Evolutionary conservation across 176 grass and related monocot genomes (phyloP), one percentile per base, ranked within the genome.

Genomic region (Oryza rufipogon): DNA sequence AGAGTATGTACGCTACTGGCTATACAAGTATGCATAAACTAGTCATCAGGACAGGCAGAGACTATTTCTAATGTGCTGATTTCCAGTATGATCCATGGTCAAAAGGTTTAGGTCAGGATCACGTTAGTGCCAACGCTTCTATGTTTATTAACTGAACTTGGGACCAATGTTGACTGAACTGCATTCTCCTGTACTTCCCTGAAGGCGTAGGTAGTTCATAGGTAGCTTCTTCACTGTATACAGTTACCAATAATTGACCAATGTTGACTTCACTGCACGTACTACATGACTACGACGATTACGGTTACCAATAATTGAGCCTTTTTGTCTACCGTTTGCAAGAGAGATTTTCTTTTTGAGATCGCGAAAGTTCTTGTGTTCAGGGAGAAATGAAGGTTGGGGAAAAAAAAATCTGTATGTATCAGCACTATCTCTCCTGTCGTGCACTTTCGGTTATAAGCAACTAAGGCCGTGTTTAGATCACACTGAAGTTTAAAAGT

Each of bases 71-170:
- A 75, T 49, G 4, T 52, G 41, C 6, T 76, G 38, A 13, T 32
- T 44, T 41, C 68, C 65, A 64, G 22, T 71, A 60, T 70, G 41
- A 83, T 73, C 58, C 67, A 39, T 46, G 58, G 68, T 88, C 56
- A 88, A 73, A 66, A 83, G 52, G n/a, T 75, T 81, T 60, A 60
- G 46, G 78, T 51, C 23, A 60, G 63, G 47, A 88, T 42, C 86
- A 88, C 2, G 56, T 58, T 52, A 71, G 64, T 47, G 13, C 5
- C 51, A n/a, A 2, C 54, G 20, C 16, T 10, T 3, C 7, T 66
- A 22, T 66, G 66, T 88, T 83, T 73, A 52, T 66, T 73, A 44
- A n/a, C n/a, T 78, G 19, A 77, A 64, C 28, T 30, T 36, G 65
- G 65, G 80, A 83, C 86, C 86, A 83, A 83, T 66, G 8, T 80